Base-by-base conservation (phyloP, 1,284 basidiomycete genomes). In the Pseudozyma tsukubaensis region DNA sequence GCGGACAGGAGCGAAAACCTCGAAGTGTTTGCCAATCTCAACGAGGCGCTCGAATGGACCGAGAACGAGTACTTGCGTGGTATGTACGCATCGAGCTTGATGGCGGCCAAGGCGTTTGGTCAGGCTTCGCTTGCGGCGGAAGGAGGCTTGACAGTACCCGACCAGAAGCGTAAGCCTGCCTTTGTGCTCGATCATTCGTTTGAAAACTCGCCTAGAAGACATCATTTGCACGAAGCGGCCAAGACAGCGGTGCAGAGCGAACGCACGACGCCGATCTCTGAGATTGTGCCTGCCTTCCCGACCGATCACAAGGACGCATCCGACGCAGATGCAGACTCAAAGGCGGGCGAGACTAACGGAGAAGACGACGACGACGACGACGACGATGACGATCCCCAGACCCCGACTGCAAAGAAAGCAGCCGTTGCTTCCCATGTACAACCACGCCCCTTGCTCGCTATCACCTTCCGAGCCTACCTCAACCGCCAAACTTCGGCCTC, bases 31-130 rank as follows among this genome's bases (percentile, higher is more conserved):
- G 88, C 87, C 58, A 90, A 89, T 8, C 88, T 96, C 74, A 94
- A 92, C 81, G 93, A 97, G 83, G 95, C 94, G 0, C 89, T 98
- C 86, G 95, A 98, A 86, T 97, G 80, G 93, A 94, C 76, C 19
- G 80, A 79, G 43, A 78, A 86, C 70, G 81, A 83, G 32, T 86
- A 85, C 59, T 70, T 87, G 24, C 80, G 85, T 19, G 82, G 82
- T 19, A 72, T 87, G 55, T 87, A 86, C 56, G 72, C 79, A 37
- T 81, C 81, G n/a, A 77, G 76, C 36, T 62, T 82, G 12, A 78
- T 77, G 16, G 80, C 83, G 1, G 83, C 81, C 12, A 82, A 79
- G 44, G 79, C 76, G 50, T 83, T 86, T 32, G 80, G 78, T 1
- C 74, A 80, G 19, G 83, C 83, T 1, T 81, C 81, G 36, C n/a